phyloP scores from a whole-genome alignment of 1,284 basidiomycete species.

The Cryptococcus deneoformans region DNA sequence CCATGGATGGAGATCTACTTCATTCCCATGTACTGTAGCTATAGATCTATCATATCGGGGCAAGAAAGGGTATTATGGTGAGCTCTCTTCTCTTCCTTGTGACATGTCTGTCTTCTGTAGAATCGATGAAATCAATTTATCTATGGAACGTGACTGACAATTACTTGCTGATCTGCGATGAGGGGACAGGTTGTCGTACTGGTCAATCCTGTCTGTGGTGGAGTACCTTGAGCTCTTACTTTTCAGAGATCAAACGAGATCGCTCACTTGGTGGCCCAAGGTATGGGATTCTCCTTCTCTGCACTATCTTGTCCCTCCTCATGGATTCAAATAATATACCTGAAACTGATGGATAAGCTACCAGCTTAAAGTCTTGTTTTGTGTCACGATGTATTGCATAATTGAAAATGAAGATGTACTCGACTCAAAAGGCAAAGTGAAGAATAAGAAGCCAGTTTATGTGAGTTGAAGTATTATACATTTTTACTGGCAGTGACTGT shows the following conservation, averaged over 20 bases:
- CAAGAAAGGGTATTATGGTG: slow-evolving; percentile 24
- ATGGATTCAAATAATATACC: not conserved
- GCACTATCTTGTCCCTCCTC: not conserved
- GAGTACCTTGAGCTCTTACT: slow-evolving; percentile 32
- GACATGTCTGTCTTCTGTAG: not conserved
- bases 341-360: not conserved
- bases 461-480: slow-evolving; percentile 4
- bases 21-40: slow-evolving; percentile 21
- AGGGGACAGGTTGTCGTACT: slow-evolving; percentile 26
- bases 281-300: slow-evolving; percentile 14
- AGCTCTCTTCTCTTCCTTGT: slow-evolving; percentile 1
- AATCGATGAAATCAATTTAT: too few species aligned
- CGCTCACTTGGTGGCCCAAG: slow-evolving; percentile 30
- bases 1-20: slow-evolving; percentile 23
- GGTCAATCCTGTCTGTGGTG: slow-evolving; percentile 20
- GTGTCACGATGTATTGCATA: slow-evolving; percentile 19
- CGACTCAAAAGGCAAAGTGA: slow-evolving; percentile 10
- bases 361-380: slow-evolving; percentile 28
- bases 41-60: slow-evolving; percentile 13
- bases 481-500: not conserved
- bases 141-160: not conserved
- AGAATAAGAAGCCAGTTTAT: slow-evolving; percentile 10
- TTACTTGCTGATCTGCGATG: not conserved
- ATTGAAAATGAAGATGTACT: slow-evolving; percentile 9
- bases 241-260: slow-evolving; percentile 21